Base-by-base conservation (phyloP, 2,329 filamentous ascomycete genomes). In the Ceratocystis alfenasii region DNA sequence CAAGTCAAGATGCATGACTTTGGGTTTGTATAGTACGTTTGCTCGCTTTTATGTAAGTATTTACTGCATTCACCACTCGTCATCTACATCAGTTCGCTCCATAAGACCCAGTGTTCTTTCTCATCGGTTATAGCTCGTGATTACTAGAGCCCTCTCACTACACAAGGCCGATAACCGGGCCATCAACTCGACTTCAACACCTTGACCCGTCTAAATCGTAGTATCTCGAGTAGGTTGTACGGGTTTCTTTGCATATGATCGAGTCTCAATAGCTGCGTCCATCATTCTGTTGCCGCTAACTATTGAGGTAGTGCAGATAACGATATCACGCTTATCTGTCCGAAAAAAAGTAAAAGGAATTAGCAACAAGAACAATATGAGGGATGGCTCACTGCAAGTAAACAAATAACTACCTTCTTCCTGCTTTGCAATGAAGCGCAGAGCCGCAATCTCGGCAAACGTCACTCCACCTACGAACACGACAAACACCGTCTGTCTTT, bases 381-480 rank as follows among this genome's bases (percentile, higher is more conserved):
- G 62, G 25, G 15, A 15, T n/a, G 25, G 15, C 48, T 53, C 48
- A 22, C 25, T 66, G 62, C 48, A 66, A 50, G 59, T 36, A 30
- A 48, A 7, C 45, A 33, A 53, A 30, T 12, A 25, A 72, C 70
- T 73, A 85, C 84, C 82, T 79, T 89, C 83, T 84, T 94, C 87
- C 75, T 93, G 87, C 73, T 86, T 86, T 8, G 89, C 90, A 70
- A 99, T 87, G 73, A 96, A 97, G 65, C 95, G 83, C 73, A 99
- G 74, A 22, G 95, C 94, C 50, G 95, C 91, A 74, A 99, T 93
- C 76, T 99, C 94, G 0, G 94, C 93, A 73, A 95, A 96, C 0
- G 91, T 96, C 65, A 99, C 89, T 1, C 94, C 95, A n/a, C 94
- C 94, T 20, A 99, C 78, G 76, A 97, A 97, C 70, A 97, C 95